Evolutionary conservation across 2,329 filamentous ascomycete genomes (phyloP), one percentile per base, ranked within the genome.

Genomic region (Volutella citrinella): DNA sequence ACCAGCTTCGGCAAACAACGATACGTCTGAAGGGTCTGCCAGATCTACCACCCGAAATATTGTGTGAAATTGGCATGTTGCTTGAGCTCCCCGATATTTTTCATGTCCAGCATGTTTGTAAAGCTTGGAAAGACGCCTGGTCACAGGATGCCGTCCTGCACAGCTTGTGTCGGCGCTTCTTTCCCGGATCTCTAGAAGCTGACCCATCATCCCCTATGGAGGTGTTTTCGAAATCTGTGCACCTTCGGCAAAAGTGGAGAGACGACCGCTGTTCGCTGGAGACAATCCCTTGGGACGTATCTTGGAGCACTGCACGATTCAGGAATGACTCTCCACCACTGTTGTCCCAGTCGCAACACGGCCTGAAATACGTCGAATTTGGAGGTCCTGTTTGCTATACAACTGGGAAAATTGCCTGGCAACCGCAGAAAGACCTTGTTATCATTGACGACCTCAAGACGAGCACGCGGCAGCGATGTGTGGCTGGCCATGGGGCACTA

Each of bases 1-100:
- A 36, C 17, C 40, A 31, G 18, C 19, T 56, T 10, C 40, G 40
- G 8, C n/a, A 30, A 2, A 36, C 38, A 17, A 29, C 26, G 4
- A 30, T 55, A 23, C 28, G 27, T 6, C 35, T 58, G 3, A 34
- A 55, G 4, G 34, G 48, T n/a, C 34, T 60, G 2, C 37, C 43
- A 3, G 43, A 56, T 20, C 43, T 61, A 0, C 56, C 59, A 1
- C 27, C 30, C 5, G 59, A 61, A 29, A 28, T 61, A 9, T 21
- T 60, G 10, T 51, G 45, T 10, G 11, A 34, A 6, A 37, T 60
- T 15, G 35, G 47, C 10, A 32, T 34, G 1, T 32, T 50, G 11
- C 43, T 61, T 11, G 27, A 34, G 0, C 25, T 58, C 6, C 30
- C 50, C 6, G 57, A 60, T 17, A 38, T 54, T 16, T 26, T 51